Conservation (phyloP, 129 eudicot genomes). For the Artemisia tridentata region DNA sequence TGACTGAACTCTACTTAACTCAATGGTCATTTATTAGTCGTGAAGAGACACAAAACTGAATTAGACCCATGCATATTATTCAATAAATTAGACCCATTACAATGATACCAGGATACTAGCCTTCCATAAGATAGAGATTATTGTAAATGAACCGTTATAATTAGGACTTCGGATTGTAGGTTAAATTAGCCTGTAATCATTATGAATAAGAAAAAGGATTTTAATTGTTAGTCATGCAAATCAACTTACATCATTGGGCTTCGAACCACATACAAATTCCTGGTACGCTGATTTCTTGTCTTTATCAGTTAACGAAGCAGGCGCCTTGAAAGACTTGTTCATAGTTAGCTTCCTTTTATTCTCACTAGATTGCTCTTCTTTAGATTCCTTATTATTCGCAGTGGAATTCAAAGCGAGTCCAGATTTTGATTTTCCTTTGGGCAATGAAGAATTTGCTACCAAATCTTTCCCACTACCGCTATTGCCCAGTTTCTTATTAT, state of each 20-base stretch:
- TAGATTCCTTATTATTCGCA: constrained; percentile 16
- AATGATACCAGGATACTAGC: no score
- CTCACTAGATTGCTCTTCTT: constrained; percentile 31
- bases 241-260: constrained; percentile 65
- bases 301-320: constrained; percentile 14
- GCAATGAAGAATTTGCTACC: not conserved
- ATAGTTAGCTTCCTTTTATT: constrained; percentile 27
- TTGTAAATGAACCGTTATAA: no score
- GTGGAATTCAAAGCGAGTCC: constrained; percentile 13
- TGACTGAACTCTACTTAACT: no score
- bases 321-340: constrained; percentile 33
- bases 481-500: constrained; percentile 31
- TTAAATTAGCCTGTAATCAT: not conserved
- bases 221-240: constrained; percentile 2
- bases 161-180: no score
- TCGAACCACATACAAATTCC: constrained; percentile 42
- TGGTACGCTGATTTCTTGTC: constrained; percentile 28
- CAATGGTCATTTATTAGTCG: no score
- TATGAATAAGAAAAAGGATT: not conserved
- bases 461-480: constrained; percentile 24
- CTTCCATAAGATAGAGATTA: no score
- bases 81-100: no score
- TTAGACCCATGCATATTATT: no score
- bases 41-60: no score
- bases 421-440: constrained; percentile 29